Evolutionary conservation across 2,329 filamentous ascomycete species (phyloP), one percentile per base, ranked within the genome.

Genomic region (Alternaria sp.): DNA sequence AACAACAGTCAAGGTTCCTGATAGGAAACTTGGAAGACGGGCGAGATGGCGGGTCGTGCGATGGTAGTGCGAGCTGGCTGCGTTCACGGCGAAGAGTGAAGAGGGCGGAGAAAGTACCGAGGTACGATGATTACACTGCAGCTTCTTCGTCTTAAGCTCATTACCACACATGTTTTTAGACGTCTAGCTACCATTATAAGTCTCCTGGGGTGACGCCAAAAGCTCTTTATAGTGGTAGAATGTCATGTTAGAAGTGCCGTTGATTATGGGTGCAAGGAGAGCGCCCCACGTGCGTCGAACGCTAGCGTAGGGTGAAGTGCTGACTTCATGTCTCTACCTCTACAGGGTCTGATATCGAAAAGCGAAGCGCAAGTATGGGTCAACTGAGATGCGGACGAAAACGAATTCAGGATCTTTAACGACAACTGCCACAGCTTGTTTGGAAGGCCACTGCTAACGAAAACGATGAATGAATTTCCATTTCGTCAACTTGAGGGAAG

Each of bases 41-140:
- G 18, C 24, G 20, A 11, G 30, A 16, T 42, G 42, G 16, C 47
- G 43, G 34, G 16, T 41, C 22, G 14, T 22, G 49, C 3, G 36
- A 26, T 36, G 46, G 14, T 9, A 26, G 16, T 20, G 46, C 16
- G 20, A 16, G 49, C 28, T 48, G 18, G 28, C 32, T 8, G 32
- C 18, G 38, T 20, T 4, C 9, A 41, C 6, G 34, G 24, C 22
- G n/a, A 16, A 34, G 26, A 34, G 41, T 11, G 7, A 5, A 12
- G 1, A 41, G 16, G 34, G 55, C 4, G 42, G 51, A 30, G 9
- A 43, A 49, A 30, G 22, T 59, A n/a, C 56, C 56, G 51, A 54
- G 56, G 56, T 41, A 51, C 34, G 46, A 41, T 41, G 26, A 38
- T 16, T 16, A 26, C n/a, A 20, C 16, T 12, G 16, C 26, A 41